Base-by-base conservation (phyloP, 805 yeast species). In the Zygosaccharomyces pseudorouxii region DNA sequence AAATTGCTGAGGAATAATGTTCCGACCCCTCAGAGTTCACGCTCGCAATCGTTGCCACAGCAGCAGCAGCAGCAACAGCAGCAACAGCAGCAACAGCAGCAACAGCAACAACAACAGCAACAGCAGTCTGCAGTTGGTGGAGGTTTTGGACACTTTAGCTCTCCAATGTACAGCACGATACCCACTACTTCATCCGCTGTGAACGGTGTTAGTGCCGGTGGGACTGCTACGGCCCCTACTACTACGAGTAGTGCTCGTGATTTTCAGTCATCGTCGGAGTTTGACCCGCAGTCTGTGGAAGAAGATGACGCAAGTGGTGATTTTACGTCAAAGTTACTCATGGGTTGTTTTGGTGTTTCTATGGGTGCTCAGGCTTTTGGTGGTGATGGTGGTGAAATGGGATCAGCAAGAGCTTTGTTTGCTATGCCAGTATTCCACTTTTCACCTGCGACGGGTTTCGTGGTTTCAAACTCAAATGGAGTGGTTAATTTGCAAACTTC, bases 311-410 rank as follows among this genome's bases (percentile, higher is more conserved):
- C 12, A 6, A 20, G 20, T 28, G 35, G 41, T 23, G 57, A 63
- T 14, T 54, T 69, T n/a, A 58, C 74, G 9, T 76, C 74, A 52
- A 81, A 80, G 60, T 58, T 78, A 23, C 61, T 83, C 38, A 59
- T 83, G 52, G 88, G 87, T 12, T 84, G 86, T 18, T 71, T 82
- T 71, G 82, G 85, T 20, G 72, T 81, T 45, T 73, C 82, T 57
- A 73, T 81, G 68, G 87, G 87, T 23, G 75, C 84, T 2, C 37
- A 33, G n/a, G 77, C 84, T 1, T 69, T 80, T 42, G 70, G 77
- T 47, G 79, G 78, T 46, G 84, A 80, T 40, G 69, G 73, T 42
- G 69, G 67, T 48, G 76, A 71, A 50, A 69, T 69, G 57, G 67
- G 65, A 28, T 55, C 57, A 11, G 57, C 69, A 9, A 71, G 72